Evolutionary conservation across 768 basidiomycete genomes (phyloP).

Genomic region (Tulasnella sp.): DNA sequence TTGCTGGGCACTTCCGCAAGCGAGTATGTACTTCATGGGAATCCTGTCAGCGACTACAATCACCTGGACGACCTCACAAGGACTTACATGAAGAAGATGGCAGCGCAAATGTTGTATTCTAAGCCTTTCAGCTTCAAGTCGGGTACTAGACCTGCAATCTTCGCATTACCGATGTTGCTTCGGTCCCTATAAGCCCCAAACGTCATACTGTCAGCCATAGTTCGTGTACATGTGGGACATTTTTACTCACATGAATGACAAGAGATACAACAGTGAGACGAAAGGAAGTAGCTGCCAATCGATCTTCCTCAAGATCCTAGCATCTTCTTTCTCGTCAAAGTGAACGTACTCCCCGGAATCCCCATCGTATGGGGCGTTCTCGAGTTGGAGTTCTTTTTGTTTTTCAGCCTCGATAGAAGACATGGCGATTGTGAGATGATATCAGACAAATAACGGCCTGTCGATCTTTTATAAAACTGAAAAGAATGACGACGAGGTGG

Average conservation of each 20-base stretch:
- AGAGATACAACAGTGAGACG: slow-evolving; percentile 62
- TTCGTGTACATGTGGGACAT: slow-evolving; percentile 29
- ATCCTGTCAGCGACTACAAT: slow-evolving; percentile 21
- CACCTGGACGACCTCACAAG: slow-evolving; percentile 11
- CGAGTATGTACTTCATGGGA: slow-evolving; percentile 22
- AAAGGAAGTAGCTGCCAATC: slow-evolving; percentile 48
- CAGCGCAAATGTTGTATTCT: slow-evolving; percentile 17
- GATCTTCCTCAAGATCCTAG: slow-evolving; percentile 14
- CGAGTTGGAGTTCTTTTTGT: too few relatives aligned
- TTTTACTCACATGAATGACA: slow-evolving; percentile 43
- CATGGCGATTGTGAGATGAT: too few relatives aligned
- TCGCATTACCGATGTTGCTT: slow-evolving; percentile 27
- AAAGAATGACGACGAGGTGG: too few relatives aligned
- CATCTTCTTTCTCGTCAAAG: slow-evolving; percentile 9
- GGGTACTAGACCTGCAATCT: slow-evolving; percentile 27
- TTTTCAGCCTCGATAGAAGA: too few relatives aligned
- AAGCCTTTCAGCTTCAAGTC: slow-evolving; percentile 37
- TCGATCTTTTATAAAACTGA: too few relatives aligned
- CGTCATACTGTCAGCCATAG: slow-evolving; percentile 47
- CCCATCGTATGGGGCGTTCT: too few relatives aligned
- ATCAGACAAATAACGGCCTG: too few relatives aligned
- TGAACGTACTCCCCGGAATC: too few relatives aligned
- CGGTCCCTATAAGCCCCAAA: slow-evolving; percentile 54
- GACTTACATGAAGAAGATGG: slow-evolving; percentile 56
- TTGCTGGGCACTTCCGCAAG: slow-evolving; percentile 53